Evolutionary conservation across 139 green algal genomes (phyloP), one percentile per base, ranked within the genome.

Genomic region (Chlorella sp.): DNA sequence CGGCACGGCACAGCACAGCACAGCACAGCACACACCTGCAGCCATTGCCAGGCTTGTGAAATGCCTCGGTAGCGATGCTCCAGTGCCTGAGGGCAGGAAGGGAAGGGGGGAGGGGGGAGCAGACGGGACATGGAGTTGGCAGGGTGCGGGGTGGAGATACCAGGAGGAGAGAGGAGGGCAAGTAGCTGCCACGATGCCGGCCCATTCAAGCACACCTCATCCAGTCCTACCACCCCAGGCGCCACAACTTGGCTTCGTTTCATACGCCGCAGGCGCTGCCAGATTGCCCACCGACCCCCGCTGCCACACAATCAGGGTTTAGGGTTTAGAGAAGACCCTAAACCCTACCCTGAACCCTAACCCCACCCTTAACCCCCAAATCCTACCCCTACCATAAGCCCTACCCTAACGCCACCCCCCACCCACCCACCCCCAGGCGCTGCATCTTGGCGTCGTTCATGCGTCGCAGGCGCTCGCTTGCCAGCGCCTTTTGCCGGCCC

Each of bases 381-480:
- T n/a, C n/a, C n/a, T n/a, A n/a, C n/a, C 48, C 48, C 48, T 57
- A 5, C 48, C 48, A 57, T 9, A 57, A 57, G 9, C 48, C 5
- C 48, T 71, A 14, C 64, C 60, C 60, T 18, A 14, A 14, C 60
- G 15, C 60, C 60, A 68, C 60, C 18, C 60, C 60, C 60, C 60
- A 30, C 24, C 7, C 15, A 19, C n/a, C 60, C 30, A 81, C 73
- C 28, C 85, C 40, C 64, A 95, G 89, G 61, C 92, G 90, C 66
- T 91, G 69, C 32, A 77, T 34, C 18, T 93, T 92, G 14, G 88
- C 53, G 76, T 94, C 87, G 48, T 91, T 81, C 30, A 94, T 73
- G 48, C 88, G 86, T 5, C 83, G n/a, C 77, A 95, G 60, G 76
- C 93, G 75, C n/a, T 88, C 73, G 0, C 77, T 24, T 1, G 26